Percentiles rank a stretch among this genome's conserved stretches.
Conservation (phyloP, 179 eudicot genomes). For the Silene noctiflora region DNA sequence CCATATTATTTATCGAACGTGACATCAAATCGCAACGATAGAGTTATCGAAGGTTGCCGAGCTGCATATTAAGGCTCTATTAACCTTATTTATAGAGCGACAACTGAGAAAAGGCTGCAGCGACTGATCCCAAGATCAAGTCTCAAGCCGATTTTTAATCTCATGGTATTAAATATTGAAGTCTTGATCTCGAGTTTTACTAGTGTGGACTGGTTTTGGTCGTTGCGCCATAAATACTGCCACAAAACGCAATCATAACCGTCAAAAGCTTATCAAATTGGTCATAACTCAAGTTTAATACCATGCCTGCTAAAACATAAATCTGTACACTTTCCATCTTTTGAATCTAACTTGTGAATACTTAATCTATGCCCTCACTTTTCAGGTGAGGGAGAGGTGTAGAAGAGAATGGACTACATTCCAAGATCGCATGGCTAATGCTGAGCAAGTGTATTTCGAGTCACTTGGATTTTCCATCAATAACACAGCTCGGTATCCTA, state of each 20-base stretch:
- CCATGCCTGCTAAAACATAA: not conserved
- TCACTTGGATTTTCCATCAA: slow-evolving; percentile 52
- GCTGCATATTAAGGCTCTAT: too few relatives aligned
- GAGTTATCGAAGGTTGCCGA: not conserved
- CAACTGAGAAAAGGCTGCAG: not conserved
- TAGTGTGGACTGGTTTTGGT: not conserved
- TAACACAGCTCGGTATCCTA: slow-evolving; percentile 34
- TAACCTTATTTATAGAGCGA: too few relatives aligned
- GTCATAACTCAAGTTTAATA: not conserved
- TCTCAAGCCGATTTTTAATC: too few relatives aligned
- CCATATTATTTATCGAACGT: not conserved
- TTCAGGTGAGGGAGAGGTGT: slow-evolving; percentile 76
- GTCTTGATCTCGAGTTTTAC: too few relatives aligned
- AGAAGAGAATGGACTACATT: slow-evolving; percentile 67
- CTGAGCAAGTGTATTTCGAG: slow-evolving; percentile 57
- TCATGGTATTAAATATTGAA: not conserved
- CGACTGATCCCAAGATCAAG: not conserved
- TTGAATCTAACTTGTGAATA: not conserved
- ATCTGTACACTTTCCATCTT: not conserved
- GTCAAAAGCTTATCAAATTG: not conserved
- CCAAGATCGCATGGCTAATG: slow-evolving; percentile 52
- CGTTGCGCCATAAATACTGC: not conserved
- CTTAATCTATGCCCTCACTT: not conserved
- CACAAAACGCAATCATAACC: not conserved
- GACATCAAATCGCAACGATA: not conserved